Percentiles rank a stretch among this genome's conserved stretches.
Conservation (phyloP, 2,329 filamentous ascomycete genomes). For the Talaromyces pinophilus region DNA sequence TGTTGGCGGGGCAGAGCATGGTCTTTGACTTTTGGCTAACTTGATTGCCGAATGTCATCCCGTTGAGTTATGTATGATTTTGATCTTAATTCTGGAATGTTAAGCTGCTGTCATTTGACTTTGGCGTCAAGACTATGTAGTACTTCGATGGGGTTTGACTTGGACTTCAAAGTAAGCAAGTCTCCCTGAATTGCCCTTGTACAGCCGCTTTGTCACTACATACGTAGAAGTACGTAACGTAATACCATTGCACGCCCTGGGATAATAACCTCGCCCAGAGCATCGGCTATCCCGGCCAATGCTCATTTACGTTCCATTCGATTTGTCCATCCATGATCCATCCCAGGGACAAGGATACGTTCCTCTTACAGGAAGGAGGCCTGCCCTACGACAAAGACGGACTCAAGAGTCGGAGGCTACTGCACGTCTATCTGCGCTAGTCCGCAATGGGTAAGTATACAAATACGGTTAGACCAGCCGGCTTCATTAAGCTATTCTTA, state of each 20-base stretch:
- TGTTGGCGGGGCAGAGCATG: background rate
- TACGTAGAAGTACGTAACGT: background rate
- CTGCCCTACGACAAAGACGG: slow-evolving; percentile 9
- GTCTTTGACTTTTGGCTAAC: background rate
- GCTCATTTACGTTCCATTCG: background rate
- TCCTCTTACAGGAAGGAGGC: background rate
- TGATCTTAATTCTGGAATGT: background rate
- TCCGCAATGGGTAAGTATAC: slow-evolving; percentile 16
- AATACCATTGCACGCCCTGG: background rate
- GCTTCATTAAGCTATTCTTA: background rate
- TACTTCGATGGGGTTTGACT: background rate
- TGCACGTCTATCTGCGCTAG: background rate
- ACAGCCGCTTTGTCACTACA: background rate
- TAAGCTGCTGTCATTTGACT: background rate
- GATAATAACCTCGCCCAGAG: background rate
- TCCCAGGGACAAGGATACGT: background rate
- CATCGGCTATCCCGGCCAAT: slow-evolving; percentile 5
- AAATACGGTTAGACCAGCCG: slow-evolving; percentile 9
- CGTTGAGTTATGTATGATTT: background rate
- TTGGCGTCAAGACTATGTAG: background rate
- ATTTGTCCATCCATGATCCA: background rate
- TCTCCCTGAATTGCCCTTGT: background rate
- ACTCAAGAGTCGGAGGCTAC: background rate
- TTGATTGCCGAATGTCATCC: background rate
- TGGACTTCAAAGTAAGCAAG: background rate